Conservation (phyloP, 306 rosid species). For the Quercus aquifolioides region DNA sequence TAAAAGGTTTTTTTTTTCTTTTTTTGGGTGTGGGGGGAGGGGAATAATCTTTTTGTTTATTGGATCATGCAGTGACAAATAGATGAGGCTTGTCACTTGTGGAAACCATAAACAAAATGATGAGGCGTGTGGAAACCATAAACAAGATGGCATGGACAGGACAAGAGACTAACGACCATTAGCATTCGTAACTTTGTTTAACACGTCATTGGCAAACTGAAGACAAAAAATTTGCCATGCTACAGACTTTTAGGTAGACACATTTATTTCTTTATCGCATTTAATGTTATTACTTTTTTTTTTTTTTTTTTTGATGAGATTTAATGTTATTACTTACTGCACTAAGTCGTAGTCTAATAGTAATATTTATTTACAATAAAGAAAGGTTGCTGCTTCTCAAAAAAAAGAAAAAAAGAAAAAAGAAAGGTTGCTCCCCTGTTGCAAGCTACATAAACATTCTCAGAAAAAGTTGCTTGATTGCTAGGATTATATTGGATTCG, state of each 20-base stretch:
- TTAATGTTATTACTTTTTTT: neutral
- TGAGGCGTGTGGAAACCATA: neutral
- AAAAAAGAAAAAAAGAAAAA: no score
- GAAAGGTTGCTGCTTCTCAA: neutral
- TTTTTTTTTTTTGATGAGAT: neutral
- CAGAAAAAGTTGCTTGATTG: no score
- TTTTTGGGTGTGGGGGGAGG: no score
- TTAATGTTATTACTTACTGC: neutral
- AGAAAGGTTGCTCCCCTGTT: neutral
- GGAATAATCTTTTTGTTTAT: no score
- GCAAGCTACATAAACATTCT: neutral
- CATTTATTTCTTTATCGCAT: neutral
- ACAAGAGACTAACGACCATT: neutral
- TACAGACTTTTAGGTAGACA: neutral
- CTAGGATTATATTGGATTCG: neutral
- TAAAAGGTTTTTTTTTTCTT: no score
- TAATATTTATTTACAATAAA: neutral
- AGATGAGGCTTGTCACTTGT: neutral
- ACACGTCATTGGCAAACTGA: neutral
- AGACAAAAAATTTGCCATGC: neutral
- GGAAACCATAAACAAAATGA: neutral
- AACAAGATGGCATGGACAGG: neutral
- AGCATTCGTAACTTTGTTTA: neutral
- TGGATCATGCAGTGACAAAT: neutral
- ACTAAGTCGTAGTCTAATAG: neutral